A percentile compares a stretch with the other conserved stretches of the same genome.
Evolutionary conservation across 352 stramenopile genomes (phyloP).

Genomic region (Aphanomyces euteiches): DNA sequence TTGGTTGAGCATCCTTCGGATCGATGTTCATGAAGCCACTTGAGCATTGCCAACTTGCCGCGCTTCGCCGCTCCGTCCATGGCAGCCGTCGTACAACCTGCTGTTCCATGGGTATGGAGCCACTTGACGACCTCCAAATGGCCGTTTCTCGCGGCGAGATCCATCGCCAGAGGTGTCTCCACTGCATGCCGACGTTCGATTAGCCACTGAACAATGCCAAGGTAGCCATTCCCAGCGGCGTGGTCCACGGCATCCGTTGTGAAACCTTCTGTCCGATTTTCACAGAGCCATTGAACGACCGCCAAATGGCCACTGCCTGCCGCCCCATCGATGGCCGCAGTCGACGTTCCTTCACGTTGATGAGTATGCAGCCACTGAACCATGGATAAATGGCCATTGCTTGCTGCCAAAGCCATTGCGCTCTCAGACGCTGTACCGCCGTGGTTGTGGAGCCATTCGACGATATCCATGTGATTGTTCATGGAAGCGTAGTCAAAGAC

Average conservation of each 20-base stretch:
- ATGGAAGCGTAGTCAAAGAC: slow-evolving; percentile 37
- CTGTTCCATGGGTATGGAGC: slow-evolving; percentile 27
- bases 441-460: slow-evolving; percentile 38
- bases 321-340: slow-evolving; percentile 61
- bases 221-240: slow-evolving; percentile 59
- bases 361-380: slow-evolving; percentile 42
- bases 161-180: slow-evolving; percentile 16
- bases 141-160: slow-evolving; percentile 26
- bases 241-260: slow-evolving; percentile 75
- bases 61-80: slow-evolving; percentile 40
- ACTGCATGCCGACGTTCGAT: slow-evolving; percentile 22
- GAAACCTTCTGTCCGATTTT: slow-evolving; percentile 62
- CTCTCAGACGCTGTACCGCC: slow-evolving; percentile 26
- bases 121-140: slow-evolving; percentile 37
- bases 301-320: slow-evolving; percentile 61
- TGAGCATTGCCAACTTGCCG: slow-evolving; percentile 35
- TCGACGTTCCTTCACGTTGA: slow-evolving; percentile 36
- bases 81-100: slow-evolving; percentile 34
- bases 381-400: slow-evolving; percentile 39
- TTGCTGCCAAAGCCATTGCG: slow-evolving; percentile 34
- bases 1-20: slow-evolving; percentile 37
- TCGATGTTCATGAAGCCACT: slow-evolving; percentile 38
- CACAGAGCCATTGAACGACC: slow-evolving; percentile 70
- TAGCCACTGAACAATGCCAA: slow-evolving; percentile 64
- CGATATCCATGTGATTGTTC: slow-evolving; percentile 35